These are phyloP conservation scores for Annulohypoxylon moriforme DNA, from an alignment of 495 filamentous ascomycete species.

Conservation along the genomic window DNA sequence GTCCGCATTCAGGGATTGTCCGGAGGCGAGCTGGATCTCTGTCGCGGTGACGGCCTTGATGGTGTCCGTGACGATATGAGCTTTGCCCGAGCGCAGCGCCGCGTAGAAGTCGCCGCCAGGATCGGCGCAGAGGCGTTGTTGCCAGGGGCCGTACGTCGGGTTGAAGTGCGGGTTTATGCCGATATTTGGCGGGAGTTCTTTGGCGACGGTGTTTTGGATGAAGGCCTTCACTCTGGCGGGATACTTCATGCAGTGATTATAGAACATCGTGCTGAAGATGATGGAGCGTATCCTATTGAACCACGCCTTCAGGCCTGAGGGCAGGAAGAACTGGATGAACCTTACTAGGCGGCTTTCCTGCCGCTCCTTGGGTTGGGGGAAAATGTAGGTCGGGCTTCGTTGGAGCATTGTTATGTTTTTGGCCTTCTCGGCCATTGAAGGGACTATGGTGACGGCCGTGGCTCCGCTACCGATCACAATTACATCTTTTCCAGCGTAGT, in stretches of 20 bases:
- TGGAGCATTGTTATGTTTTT: conserved; percentile 66
- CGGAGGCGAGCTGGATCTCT: conserved; percentile 64
- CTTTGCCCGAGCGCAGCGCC: conserved; percentile 66
- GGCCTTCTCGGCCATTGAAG: conserved; percentile 61
- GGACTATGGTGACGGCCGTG: conserved; percentile 67
- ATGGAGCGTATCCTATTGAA: not conserved
- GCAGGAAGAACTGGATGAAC: conserved; percentile 53
- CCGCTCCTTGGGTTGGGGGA: conserved; percentile 55
- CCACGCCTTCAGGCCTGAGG: conserved; percentile 55
- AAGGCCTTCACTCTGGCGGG: conserved; percentile 62
- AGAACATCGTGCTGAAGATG: not conserved
- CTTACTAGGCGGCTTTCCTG: conserved; percentile 56
- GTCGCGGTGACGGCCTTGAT: conserved; percentile 71
- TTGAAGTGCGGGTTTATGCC: conserved; percentile 75
- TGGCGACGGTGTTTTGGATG: conserved; percentile 54
- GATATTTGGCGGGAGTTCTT: conserved; percentile 66
- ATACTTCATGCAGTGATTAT: conserved; percentile 54
- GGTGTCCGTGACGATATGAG: conserved; percentile 71
- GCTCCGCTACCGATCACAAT: conserved; percentile 68
- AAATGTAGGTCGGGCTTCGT: conserved; percentile 67
- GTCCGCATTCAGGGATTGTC: conserved; percentile 69
- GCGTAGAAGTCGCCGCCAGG: conserved; percentile 80
- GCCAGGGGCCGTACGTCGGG: conserved; percentile 77
- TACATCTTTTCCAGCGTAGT: conserved; percentile 64
- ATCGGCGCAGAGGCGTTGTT: conserved; percentile 77